These are phyloP conservation scores for Oryza rufipogon DNA, from an alignment of 176 grass and related monocot genomes.

Conservation along the genomic window DNA sequence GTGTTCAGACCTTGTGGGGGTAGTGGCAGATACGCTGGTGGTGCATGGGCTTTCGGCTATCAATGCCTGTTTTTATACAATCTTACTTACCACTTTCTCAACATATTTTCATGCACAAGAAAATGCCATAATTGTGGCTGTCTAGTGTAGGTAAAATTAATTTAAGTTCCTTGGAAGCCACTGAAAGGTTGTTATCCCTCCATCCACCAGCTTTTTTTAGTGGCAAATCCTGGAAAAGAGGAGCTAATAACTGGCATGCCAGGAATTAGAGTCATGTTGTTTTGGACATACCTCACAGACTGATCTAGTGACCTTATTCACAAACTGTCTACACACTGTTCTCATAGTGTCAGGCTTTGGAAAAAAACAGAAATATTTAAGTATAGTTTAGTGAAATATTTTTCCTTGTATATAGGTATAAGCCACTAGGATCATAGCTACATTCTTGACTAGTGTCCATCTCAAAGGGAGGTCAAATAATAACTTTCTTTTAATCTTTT, in stretches of 20 bases:
- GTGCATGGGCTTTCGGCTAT: neutral
- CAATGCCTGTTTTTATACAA: conserved; percentile 15
- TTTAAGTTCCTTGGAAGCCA: neutral
- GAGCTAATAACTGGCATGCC: neutral
- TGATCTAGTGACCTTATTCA: neutral
- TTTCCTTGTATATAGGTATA: conserved; percentile 9
- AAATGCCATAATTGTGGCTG: neutral
- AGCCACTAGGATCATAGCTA: conserved; percentile 8
- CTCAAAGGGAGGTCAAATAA: neutral
- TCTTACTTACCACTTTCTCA: conserved; percentile 17
- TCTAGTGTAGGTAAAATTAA: neutral
- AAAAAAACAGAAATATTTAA: neutral
- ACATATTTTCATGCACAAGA: neutral
- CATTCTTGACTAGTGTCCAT: neutral
- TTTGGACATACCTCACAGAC: neutral
- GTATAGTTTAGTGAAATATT: conserved; percentile 3
- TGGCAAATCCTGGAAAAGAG: neutral
- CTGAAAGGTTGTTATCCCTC: neutral
- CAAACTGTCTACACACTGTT: neutral
- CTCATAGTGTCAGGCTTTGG: conserved; percentile 11
- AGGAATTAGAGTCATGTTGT: neutral
- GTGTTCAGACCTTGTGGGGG: neutral
- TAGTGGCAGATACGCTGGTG: conserved; percentile 4
- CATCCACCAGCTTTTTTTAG: neutral
- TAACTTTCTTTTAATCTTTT: neutral